Conservation (phyloP, 2,329 filamentous ascomycete genomes). For the Gliomastix tumulicola region DNA sequence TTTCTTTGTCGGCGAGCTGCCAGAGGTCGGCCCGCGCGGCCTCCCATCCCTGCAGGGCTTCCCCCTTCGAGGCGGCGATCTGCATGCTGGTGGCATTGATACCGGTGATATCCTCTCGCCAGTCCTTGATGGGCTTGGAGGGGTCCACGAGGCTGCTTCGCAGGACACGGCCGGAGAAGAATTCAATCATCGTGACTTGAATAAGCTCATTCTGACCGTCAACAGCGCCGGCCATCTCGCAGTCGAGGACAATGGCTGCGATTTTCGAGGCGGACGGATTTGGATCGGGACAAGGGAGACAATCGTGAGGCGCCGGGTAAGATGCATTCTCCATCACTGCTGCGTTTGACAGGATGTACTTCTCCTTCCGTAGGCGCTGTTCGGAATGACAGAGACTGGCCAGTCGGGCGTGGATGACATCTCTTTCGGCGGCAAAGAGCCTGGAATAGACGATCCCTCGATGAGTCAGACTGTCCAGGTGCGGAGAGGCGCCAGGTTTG, state of each 20-base stretch:
- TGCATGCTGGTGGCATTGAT: constrained; percentile 1
- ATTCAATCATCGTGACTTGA: constrained; percentile 1
- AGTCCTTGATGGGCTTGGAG: constrained; percentile 1
- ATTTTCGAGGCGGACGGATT: not conserved
- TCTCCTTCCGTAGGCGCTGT: not conserved
- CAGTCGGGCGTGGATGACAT: too few relatives aligned
- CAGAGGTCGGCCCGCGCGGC: constrained; percentile 33
- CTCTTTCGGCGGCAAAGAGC: too few relatives aligned
- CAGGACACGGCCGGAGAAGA: constrained; percentile 4
- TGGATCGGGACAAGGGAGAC: not conserved
- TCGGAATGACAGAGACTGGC: constrained; percentile 2
- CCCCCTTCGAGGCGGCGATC: not conserved
- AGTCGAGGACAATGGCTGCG: constrained; percentile 1
- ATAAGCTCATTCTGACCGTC: constrained; percentile 1
- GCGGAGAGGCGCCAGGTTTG: too few relatives aligned
- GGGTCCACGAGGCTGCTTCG: constrained; percentile 1
- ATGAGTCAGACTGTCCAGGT: too few relatives aligned
- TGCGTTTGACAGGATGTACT: not conserved
- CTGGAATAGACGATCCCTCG: too few relatives aligned
- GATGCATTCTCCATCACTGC: not conserved
- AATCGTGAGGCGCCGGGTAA: not conserved
- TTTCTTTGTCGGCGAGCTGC: constrained; percentile 29
- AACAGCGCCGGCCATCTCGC: constrained; percentile 3
- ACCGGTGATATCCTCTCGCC: constrained; percentile 3
- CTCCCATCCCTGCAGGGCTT: constrained; percentile 29